These are phyloP conservation scores for Thermoascus crustaceus DNA, from an alignment of 2,329 filamentous ascomycete species.

Conservation along the genomic window DNA sequence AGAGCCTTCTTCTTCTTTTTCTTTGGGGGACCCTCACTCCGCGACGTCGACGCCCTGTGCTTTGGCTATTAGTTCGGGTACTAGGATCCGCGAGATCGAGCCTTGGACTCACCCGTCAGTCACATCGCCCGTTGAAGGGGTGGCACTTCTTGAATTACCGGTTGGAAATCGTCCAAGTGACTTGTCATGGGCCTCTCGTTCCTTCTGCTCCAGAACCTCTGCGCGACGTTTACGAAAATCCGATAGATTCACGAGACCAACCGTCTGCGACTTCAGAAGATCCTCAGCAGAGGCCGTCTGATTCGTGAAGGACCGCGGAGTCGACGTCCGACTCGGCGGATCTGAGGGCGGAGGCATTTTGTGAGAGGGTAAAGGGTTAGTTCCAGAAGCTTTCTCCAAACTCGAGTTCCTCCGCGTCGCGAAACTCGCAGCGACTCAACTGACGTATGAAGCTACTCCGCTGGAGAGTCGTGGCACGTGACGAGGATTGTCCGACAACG, in stretches of 20 bases:
- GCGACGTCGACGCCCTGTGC: constrained; percentile 47
- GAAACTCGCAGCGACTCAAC: no score
- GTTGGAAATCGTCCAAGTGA: constrained; percentile 39
- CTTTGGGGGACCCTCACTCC: constrained; percentile 36
- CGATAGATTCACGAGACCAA: constrained; percentile 82
- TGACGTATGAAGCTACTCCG: no score
- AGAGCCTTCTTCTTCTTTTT: constrained; percentile 53
- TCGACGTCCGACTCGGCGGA: constrained; percentile 34
- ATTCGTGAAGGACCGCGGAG: constrained; percentile 55
- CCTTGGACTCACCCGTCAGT: constrained; percentile 50
- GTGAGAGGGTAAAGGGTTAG: constrained; percentile 7
- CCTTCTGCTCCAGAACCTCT: constrained; percentile 85
- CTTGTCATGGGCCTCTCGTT: constrained; percentile 66
- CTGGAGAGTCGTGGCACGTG: no score
- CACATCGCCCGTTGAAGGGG: constrained; percentile 39
- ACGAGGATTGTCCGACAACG: no score
- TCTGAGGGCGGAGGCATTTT: constrained; percentile 20
- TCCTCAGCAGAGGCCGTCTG: constrained; percentile 72
- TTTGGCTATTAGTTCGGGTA: constrained; percentile 45
- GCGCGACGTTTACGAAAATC: constrained; percentile 95
- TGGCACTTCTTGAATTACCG: constrained; percentile 43
- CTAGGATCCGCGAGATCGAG: constrained; percentile 2
- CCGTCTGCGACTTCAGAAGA: constrained; percentile 73
- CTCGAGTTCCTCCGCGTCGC: constrained; percentile 1
- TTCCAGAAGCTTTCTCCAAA: background rate